phyloP scores from a whole-genome alignment of 352 stramenopile genomes.

The Phytophthora meadii region DNA sequence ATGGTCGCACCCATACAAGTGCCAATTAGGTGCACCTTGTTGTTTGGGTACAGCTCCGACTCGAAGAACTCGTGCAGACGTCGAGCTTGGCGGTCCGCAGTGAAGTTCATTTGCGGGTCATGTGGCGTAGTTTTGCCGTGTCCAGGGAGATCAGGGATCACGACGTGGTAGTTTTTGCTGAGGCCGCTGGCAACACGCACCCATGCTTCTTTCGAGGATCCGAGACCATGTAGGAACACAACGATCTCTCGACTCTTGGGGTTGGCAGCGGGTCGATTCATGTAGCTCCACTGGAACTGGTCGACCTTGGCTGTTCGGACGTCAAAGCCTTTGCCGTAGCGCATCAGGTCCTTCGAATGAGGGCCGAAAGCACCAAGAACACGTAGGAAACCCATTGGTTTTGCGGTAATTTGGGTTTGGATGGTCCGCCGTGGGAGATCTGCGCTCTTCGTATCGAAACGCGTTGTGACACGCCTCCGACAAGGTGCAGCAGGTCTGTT shows the following conservation, averaged over 20 bases:
- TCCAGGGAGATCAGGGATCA: conserved; percentile 70
- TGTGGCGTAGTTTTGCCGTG: conserved; percentile 65
- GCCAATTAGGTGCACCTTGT: conserved; percentile 70
- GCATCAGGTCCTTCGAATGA: conserved; percentile 43
- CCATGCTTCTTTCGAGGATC: conserved; percentile 73
- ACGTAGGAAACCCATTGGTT: conserved; percentile 27
- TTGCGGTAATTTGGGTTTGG: neutral
- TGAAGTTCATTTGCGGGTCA: conserved; percentile 53
- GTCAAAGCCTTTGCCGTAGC: conserved; percentile 56
- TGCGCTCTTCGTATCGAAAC: conserved; percentile 21
- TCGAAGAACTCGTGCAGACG: conserved; percentile 70
- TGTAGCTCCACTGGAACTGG: conserved; percentile 75
- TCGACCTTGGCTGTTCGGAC: conserved; percentile 41
- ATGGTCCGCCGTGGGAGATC: conserved; percentile 17
- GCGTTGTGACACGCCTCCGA: conserved; percentile 27
- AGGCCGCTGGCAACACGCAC: conserved; percentile 49
- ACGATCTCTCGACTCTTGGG: conserved; percentile 49
- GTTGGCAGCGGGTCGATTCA: conserved; percentile 42
- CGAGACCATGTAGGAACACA: conserved; percentile 74
- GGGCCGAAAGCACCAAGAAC: conserved; percentile 28
- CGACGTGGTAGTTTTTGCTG: conserved; percentile 51
- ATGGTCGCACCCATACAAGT: conserved; percentile 80
- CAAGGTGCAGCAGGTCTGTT: conserved; percentile 1
- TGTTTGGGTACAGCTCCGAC: conserved; percentile 48
- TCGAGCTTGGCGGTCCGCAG: conserved; percentile 52